These are phyloP conservation scores for Capsella bursapastoris DNA, from an alignment of 345 rosid species.

Conservation along the genomic window DNA sequence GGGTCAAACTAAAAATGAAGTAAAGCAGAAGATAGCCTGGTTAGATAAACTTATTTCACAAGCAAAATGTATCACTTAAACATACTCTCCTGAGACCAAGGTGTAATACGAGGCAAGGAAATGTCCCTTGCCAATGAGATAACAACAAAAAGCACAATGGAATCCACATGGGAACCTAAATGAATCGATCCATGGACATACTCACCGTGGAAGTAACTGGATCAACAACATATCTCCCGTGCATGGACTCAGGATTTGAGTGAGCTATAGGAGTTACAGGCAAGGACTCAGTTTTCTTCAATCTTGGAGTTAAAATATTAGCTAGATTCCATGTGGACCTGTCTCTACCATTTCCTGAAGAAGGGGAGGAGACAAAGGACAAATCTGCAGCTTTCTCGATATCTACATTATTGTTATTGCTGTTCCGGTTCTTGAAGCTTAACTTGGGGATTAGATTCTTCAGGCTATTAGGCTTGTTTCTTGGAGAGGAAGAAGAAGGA, in stretches of 20 bases:
- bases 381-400: constrained; percentile 78
- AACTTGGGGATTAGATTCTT: constrained; percentile 74
- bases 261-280: constrained; percentile 73
- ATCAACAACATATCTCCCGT: constrained; percentile 59
- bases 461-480: constrained; percentile 52
- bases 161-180: constrained; percentile 31
- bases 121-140: constrained; percentile 21
- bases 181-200: constrained; percentile 25
- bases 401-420: constrained; percentile 49
- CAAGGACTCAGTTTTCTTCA: constrained; percentile 63
- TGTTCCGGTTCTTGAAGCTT: constrained; percentile 70
- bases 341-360: constrained; percentile 58
- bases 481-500: constrained; percentile 52
- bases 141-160: constrained; percentile 13
- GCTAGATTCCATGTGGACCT: constrained; percentile 61
- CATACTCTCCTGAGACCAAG: constrained; percentile 11
- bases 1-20: constrained; percentile 29
- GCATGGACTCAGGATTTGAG: constrained; percentile 93
- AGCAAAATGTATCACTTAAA: constrained; percentile 24
- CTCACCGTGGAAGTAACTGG: constrained; percentile 55
- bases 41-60: constrained; percentile 20
- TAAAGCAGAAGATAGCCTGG: constrained; percentile 19
- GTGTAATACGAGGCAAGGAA: constrained; percentile 21
- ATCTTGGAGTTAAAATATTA: constrained; percentile 60
- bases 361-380: constrained; percentile 57